Percentiles rank a stretch among this genome's conserved stretches.
Conservation (phyloP, 306 rosid genomes). For the Sicyos baderoa region DNA sequence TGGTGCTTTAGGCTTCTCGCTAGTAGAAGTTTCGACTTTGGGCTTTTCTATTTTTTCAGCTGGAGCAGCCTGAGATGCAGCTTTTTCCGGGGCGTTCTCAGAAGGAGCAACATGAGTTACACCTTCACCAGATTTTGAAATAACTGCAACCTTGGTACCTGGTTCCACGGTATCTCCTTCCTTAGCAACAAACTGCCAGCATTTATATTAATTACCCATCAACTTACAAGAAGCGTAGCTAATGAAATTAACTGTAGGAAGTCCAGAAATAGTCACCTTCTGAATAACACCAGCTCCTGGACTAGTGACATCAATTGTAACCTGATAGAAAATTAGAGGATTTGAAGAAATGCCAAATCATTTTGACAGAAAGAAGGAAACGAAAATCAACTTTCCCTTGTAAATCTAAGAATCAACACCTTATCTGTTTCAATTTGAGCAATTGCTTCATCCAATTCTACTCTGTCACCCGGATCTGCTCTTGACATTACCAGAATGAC, state of each 20-base stretch:
- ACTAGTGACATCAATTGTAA: constrained; percentile 76
- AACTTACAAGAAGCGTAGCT: neutral
- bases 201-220: constrained; percentile 16
- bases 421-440: constrained; percentile 87
- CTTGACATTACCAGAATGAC: constrained; percentile 14
- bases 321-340: constrained; percentile 34
- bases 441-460: constrained; percentile 64
- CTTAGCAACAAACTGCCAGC: constrained; percentile 53
- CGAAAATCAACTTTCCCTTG: neutral
- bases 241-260: neutral
- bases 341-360: neutral
- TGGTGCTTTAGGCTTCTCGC: constrained; percentile 40
- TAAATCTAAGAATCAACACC: constrained; percentile 29
- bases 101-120: constrained; percentile 65
- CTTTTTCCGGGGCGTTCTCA: constrained; percentile 39
- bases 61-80: constrained; percentile 38
- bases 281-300: constrained; percentile 67
- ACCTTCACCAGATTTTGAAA: constrained; percentile 70
- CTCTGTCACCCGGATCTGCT: constrained; percentile 65
- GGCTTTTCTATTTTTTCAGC: constrained; percentile 36
- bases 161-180: constrained; percentile 89
- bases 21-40: constrained; percentile 37
- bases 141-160: constrained; percentile 74
- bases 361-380: neutral
- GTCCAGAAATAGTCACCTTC: constrained; percentile 37